Conservation (phyloP, 202 grass and related monocot genomes). For the Schoenoplectus triqueter region DNA sequence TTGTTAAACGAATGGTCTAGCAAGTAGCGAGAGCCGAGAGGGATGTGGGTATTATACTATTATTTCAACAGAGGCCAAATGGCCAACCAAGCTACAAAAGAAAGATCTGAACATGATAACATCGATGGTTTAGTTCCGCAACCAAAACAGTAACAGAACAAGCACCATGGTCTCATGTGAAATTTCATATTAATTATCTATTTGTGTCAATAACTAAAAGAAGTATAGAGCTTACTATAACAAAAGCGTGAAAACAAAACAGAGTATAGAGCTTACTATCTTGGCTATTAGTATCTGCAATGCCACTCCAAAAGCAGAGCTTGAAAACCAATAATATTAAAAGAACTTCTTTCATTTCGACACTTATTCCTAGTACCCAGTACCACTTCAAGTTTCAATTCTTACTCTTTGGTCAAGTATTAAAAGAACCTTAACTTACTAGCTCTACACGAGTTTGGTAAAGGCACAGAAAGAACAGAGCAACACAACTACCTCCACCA, state of each 20-base stretch:
- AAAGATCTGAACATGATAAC: no score
- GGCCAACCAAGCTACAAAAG: no score
- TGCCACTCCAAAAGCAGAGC: conserved; percentile 41
- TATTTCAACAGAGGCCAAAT: no score
- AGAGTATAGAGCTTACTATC: conserved; percentile 59
- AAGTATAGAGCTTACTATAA: not conserved
- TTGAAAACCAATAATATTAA: conserved; percentile 43
- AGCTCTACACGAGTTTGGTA: conserved; percentile 34
- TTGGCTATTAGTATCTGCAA: conserved; percentile 53
- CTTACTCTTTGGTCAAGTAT: conserved; percentile 27
- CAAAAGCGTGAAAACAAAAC: not conserved
- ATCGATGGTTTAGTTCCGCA: no score
- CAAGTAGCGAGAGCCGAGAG: no score
- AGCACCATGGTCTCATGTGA: no score
- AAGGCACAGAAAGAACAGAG: conserved; percentile 44
- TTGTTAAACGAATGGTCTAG: no score
- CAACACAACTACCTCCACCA: conserved; percentile 65
- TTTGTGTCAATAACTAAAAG: no score
- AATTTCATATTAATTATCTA: no score
- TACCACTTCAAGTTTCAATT: conserved; percentile 34
- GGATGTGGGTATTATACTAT: no score
- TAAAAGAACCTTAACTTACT: conserved; percentile 56
- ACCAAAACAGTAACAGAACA: no score
- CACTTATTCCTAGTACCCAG: conserved; percentile 22
- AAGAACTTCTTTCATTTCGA: conserved; percentile 45